Evolutionary conservation across 2,329 filamentous ascomycete genomes (phyloP).

Genomic region (Epichloe amarillans): DNA sequence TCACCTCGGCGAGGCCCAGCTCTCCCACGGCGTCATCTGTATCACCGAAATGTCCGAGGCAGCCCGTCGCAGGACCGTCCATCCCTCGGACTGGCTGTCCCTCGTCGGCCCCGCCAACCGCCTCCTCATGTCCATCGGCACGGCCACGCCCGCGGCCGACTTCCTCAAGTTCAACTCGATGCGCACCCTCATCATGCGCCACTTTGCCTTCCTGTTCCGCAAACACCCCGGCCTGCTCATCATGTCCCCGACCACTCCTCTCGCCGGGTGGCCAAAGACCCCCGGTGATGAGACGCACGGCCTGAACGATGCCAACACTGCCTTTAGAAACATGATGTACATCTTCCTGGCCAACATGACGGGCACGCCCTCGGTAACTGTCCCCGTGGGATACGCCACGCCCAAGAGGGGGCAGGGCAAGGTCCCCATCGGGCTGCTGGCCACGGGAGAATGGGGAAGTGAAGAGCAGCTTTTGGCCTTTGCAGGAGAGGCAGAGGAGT

Average conservation of each 20-base stretch:
- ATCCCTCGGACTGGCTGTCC: constrained; percentile 36
- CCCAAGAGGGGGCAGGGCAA: constrained; percentile 41
- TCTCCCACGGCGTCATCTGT: constrained; percentile 66
- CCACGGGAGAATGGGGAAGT: constrained; percentile 52
- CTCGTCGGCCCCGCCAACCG: constrained; percentile 54
- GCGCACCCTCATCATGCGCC: constrained; percentile 64
- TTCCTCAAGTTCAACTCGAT: constrained; percentile 61
- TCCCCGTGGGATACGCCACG: constrained; percentile 60
- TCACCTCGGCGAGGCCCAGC: constrained; percentile 54
- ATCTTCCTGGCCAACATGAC: constrained; percentile 74
- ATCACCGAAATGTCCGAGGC: constrained; percentile 52
- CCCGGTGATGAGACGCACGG: constrained; percentile 53
- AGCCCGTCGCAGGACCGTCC: constrained; percentile 27
- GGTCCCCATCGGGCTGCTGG: constrained; percentile 48
- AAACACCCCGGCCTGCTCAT: constrained; percentile 64
- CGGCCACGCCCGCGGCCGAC: constrained; percentile 53
- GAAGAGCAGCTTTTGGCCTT: constrained; percentile 51
- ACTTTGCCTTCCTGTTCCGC: constrained; percentile 58
- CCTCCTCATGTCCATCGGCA: constrained; percentile 52
- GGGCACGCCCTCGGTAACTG: constrained; percentile 62
- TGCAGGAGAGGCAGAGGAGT: constrained; percentile 43
- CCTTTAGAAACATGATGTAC: constrained; percentile 71
- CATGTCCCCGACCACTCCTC: constrained; percentile 63
- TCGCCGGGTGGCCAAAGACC: constrained; percentile 57
- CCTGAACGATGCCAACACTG: constrained; percentile 57